A percentile compares a stretch with the other conserved stretches of the same genome.
phyloP scores from a whole-genome alignment of 306 rosid species.

The Purshia tridentata region DNA sequence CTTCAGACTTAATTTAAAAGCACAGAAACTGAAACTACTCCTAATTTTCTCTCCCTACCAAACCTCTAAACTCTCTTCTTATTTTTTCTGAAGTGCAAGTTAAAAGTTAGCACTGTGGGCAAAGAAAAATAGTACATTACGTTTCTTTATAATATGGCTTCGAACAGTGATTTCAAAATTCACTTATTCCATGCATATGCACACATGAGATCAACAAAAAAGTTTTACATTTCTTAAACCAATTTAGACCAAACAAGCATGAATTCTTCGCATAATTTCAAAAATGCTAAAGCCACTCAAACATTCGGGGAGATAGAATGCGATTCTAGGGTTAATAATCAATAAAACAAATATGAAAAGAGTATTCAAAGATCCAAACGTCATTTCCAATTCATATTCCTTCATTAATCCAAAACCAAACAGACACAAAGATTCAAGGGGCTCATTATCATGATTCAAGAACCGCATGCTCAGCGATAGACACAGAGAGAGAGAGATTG shows the following conservation, averaged over 20 bases:
- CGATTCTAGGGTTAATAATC: slow-evolving; percentile 1
- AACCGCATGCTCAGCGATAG: not conserved
- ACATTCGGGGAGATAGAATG: not conserved
- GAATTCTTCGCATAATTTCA: not conserved
- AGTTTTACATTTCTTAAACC: not conserved
- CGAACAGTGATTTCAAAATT: not conserved
- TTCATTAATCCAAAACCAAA: not conserved
- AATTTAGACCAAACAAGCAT: not conserved
- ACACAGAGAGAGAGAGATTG: not conserved
- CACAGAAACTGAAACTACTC: not conserved
- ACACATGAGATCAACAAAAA: not conserved
- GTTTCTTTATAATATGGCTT: not conserved
- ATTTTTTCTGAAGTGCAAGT: not conserved
- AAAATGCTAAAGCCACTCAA: not conserved
- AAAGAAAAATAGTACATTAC: not conserved
- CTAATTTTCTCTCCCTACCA: not conserved
- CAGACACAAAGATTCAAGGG: not conserved
- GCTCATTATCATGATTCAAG: slow-evolving; percentile 4
- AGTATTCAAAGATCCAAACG: not conserved
- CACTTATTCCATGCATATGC: not conserved
- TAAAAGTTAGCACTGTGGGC: not conserved
- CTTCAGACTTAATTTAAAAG: not conserved
- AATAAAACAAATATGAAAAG: not conserved
- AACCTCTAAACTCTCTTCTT: not conserved
- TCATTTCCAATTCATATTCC: not conserved